Evolutionary conservation across 768 basidiomycete genomes (phyloP), one percentile per base, ranked within the genome.

Genomic region (Roridomyces roridus): DNA sequence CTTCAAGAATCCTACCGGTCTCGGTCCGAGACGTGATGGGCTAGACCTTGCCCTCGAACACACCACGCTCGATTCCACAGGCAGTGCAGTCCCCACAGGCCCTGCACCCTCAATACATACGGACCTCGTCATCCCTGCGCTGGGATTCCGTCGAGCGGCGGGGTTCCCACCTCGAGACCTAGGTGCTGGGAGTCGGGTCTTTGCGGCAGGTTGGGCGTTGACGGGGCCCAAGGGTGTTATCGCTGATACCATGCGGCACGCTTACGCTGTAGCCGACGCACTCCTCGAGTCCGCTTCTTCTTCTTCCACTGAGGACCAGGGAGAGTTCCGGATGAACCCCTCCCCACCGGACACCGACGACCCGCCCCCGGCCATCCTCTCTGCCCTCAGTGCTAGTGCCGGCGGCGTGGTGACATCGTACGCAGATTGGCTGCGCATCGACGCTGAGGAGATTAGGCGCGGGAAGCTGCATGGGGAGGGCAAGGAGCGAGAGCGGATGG

Each of bases 121-220:
- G 3, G 90, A 89, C 57, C 81, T 96, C 56, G 88, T 97, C 18
- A 77, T 97, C 29, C 91, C 93, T 21, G 92, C 92, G 15, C 83
- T 98, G 12, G 96, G 96, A 20, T 96, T 97, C 74, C 85, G 84
- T 51, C 81, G 80, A 0, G 50, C 45, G 28, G 57, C 57, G 12
- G 49, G 57, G 23, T 48, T 63, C 18, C 21, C 58, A 1, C 34
- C 29, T n/a, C n/a, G n/a, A n/a, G n/a, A n/a, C n/a, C n/a, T n/a
- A 4, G 61, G 60, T 5, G 80, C 80, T 0, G 51, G 59, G 34
- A 79, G 77, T 34, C 85, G 84, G 55, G 77, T 96, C n/a, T 99
- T 97, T 68, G 89, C 93, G 1, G 88, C 92, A 1, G 96, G 96
- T 10, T 99, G 97, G 97, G 89, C 93, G 2, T 89, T 93, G 2